Conservation (phyloP, 495 filamentous ascomycete species). For the Penicillium fimorum region DNA sequence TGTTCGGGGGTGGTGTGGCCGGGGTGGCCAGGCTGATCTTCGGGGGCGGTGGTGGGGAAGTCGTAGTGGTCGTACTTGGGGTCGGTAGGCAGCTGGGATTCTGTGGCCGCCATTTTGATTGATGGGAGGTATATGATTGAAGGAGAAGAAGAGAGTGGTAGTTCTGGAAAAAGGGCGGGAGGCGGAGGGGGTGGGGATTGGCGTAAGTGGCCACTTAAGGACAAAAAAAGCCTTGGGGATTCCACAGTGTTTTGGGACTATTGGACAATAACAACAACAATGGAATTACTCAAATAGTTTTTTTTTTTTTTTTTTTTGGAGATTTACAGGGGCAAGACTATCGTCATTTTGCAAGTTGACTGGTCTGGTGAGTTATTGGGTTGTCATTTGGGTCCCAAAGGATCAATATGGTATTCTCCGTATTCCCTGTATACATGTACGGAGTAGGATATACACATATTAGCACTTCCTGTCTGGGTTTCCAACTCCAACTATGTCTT, state of each 20-base stretch:
- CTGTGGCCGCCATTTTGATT: conserved; percentile 42
- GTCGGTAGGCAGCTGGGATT: conserved; percentile 58
- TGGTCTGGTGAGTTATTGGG: background rate
- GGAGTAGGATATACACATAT: background rate
- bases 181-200: conserved; percentile 20
- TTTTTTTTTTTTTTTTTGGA: background rate
- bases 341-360: background rate
- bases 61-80: conserved; percentile 96
- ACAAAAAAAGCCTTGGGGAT: conserved; percentile 2
- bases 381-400: background rate
- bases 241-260: background rate
- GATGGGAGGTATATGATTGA: conserved; percentile 13
- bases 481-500: background rate
- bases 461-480: background rate
- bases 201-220: conserved; percentile 25
- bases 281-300: background rate
- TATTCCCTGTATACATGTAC: background rate
- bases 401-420: background rate
- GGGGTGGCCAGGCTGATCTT: conserved; percentile 71
- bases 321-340: background rate
- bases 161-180: conserved; percentile 19
- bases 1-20: conserved; percentile 85
- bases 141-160: conserved; percentile 13
- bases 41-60: conserved; percentile 76
- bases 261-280: background rate